Evolutionary conservation across 2,329 filamentous ascomycete genomes (phyloP), one percentile per base, ranked within the genome.

Genomic region (Hymenoscyphus repandus): DNA sequence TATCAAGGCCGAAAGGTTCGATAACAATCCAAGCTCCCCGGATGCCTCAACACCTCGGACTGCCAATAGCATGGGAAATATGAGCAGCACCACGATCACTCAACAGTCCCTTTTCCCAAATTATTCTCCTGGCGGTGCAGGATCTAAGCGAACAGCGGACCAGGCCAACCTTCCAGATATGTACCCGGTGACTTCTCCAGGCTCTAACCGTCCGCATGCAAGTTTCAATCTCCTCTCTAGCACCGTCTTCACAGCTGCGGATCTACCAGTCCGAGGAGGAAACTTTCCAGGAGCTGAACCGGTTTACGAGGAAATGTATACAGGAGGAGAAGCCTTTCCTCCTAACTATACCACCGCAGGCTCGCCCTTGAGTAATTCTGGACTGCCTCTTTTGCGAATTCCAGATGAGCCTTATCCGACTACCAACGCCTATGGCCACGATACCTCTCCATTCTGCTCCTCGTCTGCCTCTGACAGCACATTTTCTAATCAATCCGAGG

Each of bases 381-480:
- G 54, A 15, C 53, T 64, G 10, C 62, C 62, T 38, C 53, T 62
- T 37, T 40, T 66, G 15, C 56, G 54, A 13, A 65, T 66, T 18
- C 62, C 63, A 3, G 62, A 64, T 43, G 62, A 65, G 20, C 46
- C 52, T 34, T 62, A 52, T 47, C 56, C 57, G n/a, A 57, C 64
- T n/a, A 52, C 56, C 12, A 45, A 63, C 6, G 57, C 60, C 12
- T 61, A 63, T 39, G 59, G 54, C 5, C 57, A 62, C 18, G 61
- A 62, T 18, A 62, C 57, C 39, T 64, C 64, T 7, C 62, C 62
- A 13, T 65, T 58, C 59, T 63, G 62, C 48, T 64, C 63, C 18
- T 65, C 48, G 10, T 45, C 63, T 4, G 62, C 62, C 40, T 65
- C 62, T 47, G 61, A 62, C 36, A 66, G 63, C 45, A 61, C 56